These are phyloP conservation scores for Yamadazyma paraphyllophila DNA, from an alignment of 805 yeast genomes.

Conservation along the genomic window DNA sequence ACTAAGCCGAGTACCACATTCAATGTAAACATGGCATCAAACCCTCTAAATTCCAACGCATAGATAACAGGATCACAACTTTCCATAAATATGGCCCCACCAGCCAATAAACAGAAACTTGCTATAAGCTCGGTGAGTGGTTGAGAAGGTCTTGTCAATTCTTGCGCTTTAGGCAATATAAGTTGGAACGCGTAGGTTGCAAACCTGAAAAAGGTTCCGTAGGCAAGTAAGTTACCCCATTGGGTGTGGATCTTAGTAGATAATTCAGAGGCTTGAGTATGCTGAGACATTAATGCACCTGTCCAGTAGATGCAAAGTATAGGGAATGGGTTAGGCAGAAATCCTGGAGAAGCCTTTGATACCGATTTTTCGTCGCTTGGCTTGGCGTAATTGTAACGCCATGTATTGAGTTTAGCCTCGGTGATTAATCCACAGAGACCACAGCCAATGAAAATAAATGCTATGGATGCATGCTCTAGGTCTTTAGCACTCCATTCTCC, in stretches of 20 bases:
- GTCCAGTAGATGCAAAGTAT: conserved; percentile 94
- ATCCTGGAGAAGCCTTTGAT: conserved; percentile 59
- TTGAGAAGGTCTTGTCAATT: conserved; percentile 37
- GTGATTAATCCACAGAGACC: conserved; percentile 88
- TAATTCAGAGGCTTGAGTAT: conserved; percentile 75
- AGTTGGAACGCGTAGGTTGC: conserved; percentile 58
- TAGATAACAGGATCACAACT: conserved; percentile 82
- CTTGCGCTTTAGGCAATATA: conserved; percentile 37
- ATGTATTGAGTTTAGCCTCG: conserved; percentile 59
- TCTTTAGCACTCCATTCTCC: conserved; percentile 77
- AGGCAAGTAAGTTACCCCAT: conserved; percentile 88
- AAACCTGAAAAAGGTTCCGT: conserved; percentile 76
- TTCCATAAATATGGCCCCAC: conserved; percentile 91
- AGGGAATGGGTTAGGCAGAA: conserved; percentile 93
- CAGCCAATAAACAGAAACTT: conserved; percentile 76
- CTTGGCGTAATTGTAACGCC: conserved; percentile 49
- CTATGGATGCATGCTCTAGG: conserved; percentile 36
- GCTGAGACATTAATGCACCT: conserved; percentile 92
- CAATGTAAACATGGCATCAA: conserved; percentile 88
- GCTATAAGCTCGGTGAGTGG: conserved; percentile 87
- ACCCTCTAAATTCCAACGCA: conserved; percentile 67
- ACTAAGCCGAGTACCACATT: conserved; percentile 80
- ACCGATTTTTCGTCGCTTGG: conserved; percentile 18
- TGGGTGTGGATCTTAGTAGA: conserved; percentile 83
- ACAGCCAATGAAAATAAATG: conserved; percentile 68